These are phyloP conservation scores for Rhizopogon vulgaris DNA, from an alignment of 768 basidiomycete species.

Conservation along the genomic window DNA sequence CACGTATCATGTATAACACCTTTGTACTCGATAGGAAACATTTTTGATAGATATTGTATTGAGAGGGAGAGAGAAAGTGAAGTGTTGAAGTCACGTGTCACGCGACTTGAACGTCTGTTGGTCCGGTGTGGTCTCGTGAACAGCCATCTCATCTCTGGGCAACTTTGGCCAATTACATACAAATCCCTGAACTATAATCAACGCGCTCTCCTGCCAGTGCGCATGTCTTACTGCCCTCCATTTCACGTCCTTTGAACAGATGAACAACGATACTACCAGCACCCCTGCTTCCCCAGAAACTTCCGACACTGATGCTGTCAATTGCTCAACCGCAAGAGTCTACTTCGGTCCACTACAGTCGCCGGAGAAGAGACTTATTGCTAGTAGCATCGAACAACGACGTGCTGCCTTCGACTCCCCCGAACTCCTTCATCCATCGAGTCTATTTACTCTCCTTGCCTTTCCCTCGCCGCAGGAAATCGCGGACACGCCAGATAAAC, in stretches of 20 bases:
- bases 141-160: not conserved
- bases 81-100: constrained; percentile 20
- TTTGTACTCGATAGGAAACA: not conserved
- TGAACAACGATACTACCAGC: constrained; percentile 14
- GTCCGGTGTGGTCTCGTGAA: constrained; percentile 1
- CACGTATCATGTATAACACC: not conserved
- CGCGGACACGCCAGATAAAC: constrained; percentile 13
- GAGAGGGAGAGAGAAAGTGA: not conserved
- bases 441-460: constrained; percentile 35
- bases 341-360: constrained; percentile 49
- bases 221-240: not conserved
- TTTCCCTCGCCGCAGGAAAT: constrained; percentile 12
- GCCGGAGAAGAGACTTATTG: constrained; percentile 43
- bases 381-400: constrained; percentile 24
- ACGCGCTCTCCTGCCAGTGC: not conserved
- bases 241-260: not conserved
- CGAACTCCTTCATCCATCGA: constrained; percentile 37
- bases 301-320: constrained; percentile 37
- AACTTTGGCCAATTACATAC: not conserved
- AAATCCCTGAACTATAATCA: not conserved
- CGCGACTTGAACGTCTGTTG: constrained; percentile 23
- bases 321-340: constrained; percentile 37
- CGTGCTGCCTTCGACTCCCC: constrained; percentile 24
- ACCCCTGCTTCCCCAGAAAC: constrained; percentile 24
- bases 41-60: not conserved